Evolutionary conservation across 2,329 filamentous ascomycete species (phyloP).

Genomic region (Phyllosticta citrichinensis): DNA sequence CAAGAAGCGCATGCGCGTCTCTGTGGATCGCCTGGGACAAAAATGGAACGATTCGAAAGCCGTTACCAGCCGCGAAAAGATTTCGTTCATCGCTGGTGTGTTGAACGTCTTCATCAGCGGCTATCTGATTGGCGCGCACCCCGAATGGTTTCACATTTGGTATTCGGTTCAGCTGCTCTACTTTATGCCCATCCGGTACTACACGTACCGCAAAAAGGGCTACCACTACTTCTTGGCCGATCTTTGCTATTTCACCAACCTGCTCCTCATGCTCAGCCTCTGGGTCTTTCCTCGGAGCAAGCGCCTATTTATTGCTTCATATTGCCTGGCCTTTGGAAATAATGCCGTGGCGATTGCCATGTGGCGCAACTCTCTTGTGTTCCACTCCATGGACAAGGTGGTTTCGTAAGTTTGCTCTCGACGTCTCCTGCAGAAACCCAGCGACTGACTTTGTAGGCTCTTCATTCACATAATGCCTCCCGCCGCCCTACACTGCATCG

Average conservation of each 20-base stretch:
- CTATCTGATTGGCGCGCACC: conserved; percentile 78
- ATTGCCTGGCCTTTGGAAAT: conserved; percentile 89
- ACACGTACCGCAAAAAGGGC: conserved; percentile 80
- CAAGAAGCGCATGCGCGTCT: conserved; percentile 72
- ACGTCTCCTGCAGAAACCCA: not conserved
- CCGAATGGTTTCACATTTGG: conserved; percentile 85
- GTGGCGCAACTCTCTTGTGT: conserved; percentile 98
- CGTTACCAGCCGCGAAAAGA: conserved; percentile 84
- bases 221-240: conserved; percentile 87
- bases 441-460: conserved; percentile 41
- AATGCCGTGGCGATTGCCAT: conserved; percentile 96
- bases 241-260: conserved; percentile 96
- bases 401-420: conserved; percentile 49
- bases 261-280: conserved; percentile 69
- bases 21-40: conserved; percentile 75
- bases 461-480: conserved; percentile 99
- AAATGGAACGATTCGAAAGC: conserved; percentile 85
- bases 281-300: conserved; percentile 90
- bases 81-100: conserved; percentile 91
- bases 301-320: conserved; percentile 81
- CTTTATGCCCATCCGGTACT: conserved; percentile 94
- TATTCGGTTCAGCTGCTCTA: conserved; percentile 80
- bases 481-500: conserved; percentile 81
- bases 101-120: conserved; percentile 97
- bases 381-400: conserved; percentile 97